A percentile compares a stretch with the other conserved stretches of the same genome.
Evolutionary conservation across 2,329 filamentous ascomycete species (phyloP).

Genomic region (Rhynchosporium agropyri): DNA sequence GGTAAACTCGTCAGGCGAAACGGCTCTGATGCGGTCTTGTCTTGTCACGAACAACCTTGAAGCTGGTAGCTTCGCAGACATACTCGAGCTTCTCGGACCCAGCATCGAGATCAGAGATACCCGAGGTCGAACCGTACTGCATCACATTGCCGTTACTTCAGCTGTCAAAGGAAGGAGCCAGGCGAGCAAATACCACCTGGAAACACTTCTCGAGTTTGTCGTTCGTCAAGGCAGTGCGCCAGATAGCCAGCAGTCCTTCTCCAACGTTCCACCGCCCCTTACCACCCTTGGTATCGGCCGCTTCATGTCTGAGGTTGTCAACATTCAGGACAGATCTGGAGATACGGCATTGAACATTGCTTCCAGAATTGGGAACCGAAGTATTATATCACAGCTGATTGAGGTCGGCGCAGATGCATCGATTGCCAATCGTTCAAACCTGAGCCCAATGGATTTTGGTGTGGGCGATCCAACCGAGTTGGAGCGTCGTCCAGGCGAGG

Average conservation of each 20-base stretch:
- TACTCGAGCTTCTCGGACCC: conserved; percentile 84
- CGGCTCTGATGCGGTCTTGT: conserved; percentile 88
- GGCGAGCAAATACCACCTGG: conserved; percentile 93
- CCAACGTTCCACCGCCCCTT: conserved; percentile 32
- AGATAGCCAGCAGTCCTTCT: conserved; percentile 51
- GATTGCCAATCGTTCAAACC: conserved; percentile 85
- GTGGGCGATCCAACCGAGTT: conserved; percentile 67
- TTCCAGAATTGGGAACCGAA: conserved; percentile 87
- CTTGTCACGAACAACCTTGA: conserved; percentile 94
- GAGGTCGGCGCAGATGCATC: conserved; percentile 94
- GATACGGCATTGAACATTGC: conserved; percentile 96
- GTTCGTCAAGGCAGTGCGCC: conserved; percentile 77
- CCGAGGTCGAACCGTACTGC: conserved; percentile 87
- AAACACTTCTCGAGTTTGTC: conserved; percentile 91
- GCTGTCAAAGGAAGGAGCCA: conserved; percentile 91
- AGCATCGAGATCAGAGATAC: conserved; percentile 90
- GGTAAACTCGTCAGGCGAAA: conserved; percentile 88
- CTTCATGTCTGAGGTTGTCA: conserved; percentile 97
- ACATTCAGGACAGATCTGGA: conserved; percentile 88
- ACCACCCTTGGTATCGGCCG: conserved; percentile 75
- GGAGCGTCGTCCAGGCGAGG: conserved; percentile 48
- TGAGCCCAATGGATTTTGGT: conserved; percentile 91
- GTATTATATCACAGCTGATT: conserved; percentile 93
- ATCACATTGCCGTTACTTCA: conserved; percentile 95
- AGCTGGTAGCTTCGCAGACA: conserved; percentile 83